Evolutionary conservation across 202 grass and related monocot species (phyloP).

Genomic region (Panicum virgatum): DNA sequence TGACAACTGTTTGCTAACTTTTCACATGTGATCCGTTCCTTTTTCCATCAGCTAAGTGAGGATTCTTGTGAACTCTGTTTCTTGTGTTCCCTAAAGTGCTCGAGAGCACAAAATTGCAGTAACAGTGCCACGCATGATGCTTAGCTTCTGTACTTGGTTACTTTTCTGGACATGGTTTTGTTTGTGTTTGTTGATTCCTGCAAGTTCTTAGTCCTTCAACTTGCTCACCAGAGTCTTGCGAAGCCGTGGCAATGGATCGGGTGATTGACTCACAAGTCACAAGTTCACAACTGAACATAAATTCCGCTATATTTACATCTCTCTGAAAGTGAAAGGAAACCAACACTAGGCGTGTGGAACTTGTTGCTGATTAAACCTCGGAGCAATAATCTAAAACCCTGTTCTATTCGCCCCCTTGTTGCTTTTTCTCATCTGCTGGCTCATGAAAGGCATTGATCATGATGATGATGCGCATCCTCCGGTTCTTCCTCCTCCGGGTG

Average conservation of each 20-base stretch:
- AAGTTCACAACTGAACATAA: background rate
- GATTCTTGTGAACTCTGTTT: conserved; percentile 42
- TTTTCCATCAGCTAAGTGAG: conserved; percentile 29
- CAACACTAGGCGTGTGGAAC: background rate
- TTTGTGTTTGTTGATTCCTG: background rate
- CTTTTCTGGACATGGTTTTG: too few species aligned
- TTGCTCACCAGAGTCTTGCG: background rate
- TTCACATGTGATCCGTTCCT: conserved; percentile 18
- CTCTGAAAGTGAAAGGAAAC: background rate
- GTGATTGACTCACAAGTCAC: background rate
- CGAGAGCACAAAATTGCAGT: background rate
- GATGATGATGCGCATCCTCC: background rate
- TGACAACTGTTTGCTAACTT: background rate
- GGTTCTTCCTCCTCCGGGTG: conserved; percentile 37
- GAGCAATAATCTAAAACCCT: background rate
- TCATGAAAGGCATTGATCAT: background rate
- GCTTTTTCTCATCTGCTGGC: background rate
- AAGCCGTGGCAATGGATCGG: background rate
- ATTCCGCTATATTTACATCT: conserved; percentile 39
- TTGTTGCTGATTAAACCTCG: background rate
- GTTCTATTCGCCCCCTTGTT: background rate
- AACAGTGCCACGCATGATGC: background rate
- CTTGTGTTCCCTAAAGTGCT: conserved; percentile 18
- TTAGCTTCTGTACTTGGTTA: background rate
- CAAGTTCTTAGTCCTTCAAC: background rate